Conservation (phyloP, 345 rosid species). For the Camelina hispida region DNA sequence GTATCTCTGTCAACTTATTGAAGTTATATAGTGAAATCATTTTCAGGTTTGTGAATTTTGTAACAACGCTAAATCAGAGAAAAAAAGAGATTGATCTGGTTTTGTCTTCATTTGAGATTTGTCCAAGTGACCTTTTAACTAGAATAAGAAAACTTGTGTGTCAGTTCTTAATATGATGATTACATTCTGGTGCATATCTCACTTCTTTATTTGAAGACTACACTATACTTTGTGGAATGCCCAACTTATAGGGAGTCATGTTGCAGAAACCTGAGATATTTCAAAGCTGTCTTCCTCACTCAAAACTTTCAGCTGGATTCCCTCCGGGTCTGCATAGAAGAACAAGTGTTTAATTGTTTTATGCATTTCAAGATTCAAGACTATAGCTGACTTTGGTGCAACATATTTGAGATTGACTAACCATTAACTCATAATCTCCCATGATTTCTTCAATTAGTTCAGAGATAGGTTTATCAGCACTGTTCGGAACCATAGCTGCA, state of each 20-base stretch:
- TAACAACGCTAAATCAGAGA: not conserved
- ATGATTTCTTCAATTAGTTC: constrained; percentile 81
- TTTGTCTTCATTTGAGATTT: not conserved
- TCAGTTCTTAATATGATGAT: not conserved
- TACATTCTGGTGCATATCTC: not conserved
- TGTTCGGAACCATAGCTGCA: constrained; percentile 89
- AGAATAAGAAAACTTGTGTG: not conserved
- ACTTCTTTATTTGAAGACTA: no score
- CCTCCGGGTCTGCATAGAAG: constrained; percentile 55
- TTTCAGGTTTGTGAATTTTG: not conserved
- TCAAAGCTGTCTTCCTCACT: not conserved
- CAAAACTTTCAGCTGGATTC: constrained; percentile 23
- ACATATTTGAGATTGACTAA: constrained; percentile 42
- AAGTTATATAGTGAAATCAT: constrained; percentile 1
- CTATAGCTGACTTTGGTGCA: constrained; percentile 1
- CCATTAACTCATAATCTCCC: constrained; percentile 94
- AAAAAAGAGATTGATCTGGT: not conserved
- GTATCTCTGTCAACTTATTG: not conserved
- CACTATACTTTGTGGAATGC: not conserved
- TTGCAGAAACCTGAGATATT: not conserved
- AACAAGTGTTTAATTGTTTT: constrained; percentile 30
- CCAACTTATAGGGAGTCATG: not conserved
- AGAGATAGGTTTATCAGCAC: constrained; percentile 68
- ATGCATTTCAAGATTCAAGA: constrained; percentile 21
- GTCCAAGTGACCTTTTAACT: not conserved